Evolutionary conservation across 2,329 filamentous ascomycete genomes (phyloP).

Genomic region (Podosphaera fusca): DNA sequence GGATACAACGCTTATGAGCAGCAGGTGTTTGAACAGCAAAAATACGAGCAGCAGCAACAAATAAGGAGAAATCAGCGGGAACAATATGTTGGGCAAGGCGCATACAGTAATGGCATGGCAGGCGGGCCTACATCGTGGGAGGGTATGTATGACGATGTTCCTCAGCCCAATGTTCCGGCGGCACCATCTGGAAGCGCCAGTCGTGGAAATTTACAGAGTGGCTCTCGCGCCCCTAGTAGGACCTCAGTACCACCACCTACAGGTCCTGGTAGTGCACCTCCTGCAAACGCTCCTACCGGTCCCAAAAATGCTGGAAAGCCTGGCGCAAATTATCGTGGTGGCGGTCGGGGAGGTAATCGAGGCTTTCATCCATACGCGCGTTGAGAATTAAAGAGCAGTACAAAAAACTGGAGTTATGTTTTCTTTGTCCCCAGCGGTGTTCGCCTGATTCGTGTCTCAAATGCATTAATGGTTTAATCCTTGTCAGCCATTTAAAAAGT

Average conservation of each 20-base stretch:
- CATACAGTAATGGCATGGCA: slow-evolving; percentile 25
- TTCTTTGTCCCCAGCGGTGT: neutral
- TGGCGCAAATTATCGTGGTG: slow-evolving; percentile 81
- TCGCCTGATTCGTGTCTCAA: neutral
- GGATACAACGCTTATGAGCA: slow-evolving; percentile 40
- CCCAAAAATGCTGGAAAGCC: slow-evolving; percentile 87
- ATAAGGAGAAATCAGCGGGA: slow-evolving; percentile 21
- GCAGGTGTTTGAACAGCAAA: slow-evolving; percentile 53
- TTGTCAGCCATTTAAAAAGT: neutral
- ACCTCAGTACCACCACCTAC: slow-evolving; percentile 16
- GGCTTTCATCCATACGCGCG: slow-evolving; percentile 59
- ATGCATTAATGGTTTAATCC: neutral
- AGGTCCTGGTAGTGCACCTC: slow-evolving; percentile 29
- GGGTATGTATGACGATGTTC: slow-evolving; percentile 93
- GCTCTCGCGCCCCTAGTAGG: slow-evolving; percentile 11
- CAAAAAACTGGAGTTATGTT: neutral
- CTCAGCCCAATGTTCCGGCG: slow-evolving; percentile 42
- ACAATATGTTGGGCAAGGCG: slow-evolving; percentile 14
- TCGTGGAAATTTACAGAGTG: slow-evolving; percentile 8
- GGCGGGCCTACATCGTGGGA: slow-evolving; percentile 75
- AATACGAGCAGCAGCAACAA: slow-evolving; percentile 45
- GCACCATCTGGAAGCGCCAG: slow-evolving; percentile 21
- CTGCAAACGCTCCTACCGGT: slow-evolving; percentile 73
- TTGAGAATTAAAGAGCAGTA: neutral
- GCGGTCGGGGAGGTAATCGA: slow-evolving; percentile 51